A percentile compares a stretch with the other conserved stretches of the same genome.
These are phyloP conservation scores for Polychaeton citri DNA, from an alignment of 2,329 filamentous ascomycete species.

Conservation along the genomic window DNA sequence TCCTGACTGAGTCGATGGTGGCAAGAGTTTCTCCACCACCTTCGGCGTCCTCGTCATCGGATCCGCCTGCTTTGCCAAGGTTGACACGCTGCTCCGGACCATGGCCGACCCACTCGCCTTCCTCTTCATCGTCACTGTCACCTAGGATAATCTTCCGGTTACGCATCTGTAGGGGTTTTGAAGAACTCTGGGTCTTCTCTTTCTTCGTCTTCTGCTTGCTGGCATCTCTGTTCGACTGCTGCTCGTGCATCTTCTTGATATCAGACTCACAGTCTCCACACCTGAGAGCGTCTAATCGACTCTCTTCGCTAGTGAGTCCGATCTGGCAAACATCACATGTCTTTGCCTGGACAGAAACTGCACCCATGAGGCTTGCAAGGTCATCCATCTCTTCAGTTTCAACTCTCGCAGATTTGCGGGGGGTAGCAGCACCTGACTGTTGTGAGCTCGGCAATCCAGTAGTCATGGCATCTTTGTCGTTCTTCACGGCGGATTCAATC, in stretches of 20 bases:
- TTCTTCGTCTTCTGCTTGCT: slow-evolving; percentile 12
- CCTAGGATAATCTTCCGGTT: slow-evolving; percentile 48
- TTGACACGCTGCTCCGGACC: slow-evolving; percentile 49
- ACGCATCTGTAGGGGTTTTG: slow-evolving; percentile 25
- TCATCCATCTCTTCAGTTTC: slow-evolving; percentile 59
- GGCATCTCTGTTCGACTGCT: slow-evolving; percentile 18
- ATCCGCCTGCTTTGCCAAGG: slow-evolving; percentile 54
- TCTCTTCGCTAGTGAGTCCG: slow-evolving; percentile 47
- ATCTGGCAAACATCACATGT: slow-evolving; percentile 74
- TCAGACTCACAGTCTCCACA: slow-evolving; percentile 68
- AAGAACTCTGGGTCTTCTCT: slow-evolving; percentile 9
- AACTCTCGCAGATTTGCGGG: slow-evolving; percentile 22
- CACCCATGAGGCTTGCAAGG: slow-evolving; percentile 75
- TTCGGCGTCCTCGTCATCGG: slow-evolving; percentile 78
- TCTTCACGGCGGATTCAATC: slow-evolving; percentile 70
- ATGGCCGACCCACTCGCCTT: slow-evolving; percentile 61
- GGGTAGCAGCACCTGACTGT: slow-evolving; percentile 32
- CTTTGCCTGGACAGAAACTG: slow-evolving; percentile 63
- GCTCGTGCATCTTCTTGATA: slow-evolving; percentile 42
- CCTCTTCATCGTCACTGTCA: slow-evolving; percentile 51
- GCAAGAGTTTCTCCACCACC: slow-evolving; percentile 70
- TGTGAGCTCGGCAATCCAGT: slow-evolving; percentile 31
- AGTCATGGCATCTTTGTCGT: slow-evolving; percentile 73
- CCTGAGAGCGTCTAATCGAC: slow-evolving; percentile 38
- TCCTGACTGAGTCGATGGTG: slow-evolving; percentile 55